Base-by-base conservation (phyloP, 805 yeast species). In the Candida oleophila region DNA sequence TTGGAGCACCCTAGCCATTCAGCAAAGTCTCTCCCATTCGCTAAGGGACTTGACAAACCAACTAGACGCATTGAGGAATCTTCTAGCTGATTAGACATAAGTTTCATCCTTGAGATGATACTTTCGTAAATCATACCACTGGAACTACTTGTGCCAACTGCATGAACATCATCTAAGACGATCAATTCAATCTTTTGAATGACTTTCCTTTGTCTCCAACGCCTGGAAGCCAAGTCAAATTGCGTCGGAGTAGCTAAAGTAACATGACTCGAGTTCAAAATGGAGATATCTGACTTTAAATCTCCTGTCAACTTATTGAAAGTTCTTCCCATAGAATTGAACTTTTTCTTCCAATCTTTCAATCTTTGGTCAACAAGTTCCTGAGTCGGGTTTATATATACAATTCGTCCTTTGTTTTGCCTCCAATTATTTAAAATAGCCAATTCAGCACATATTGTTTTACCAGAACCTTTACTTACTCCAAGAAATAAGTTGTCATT, bases 1-100 rank as follows among this genome's bases (percentile, higher is more conserved):
- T 81, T 84, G 1, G 75, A 55, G 21, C 86, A 83, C 2, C 94
- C 96, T 22, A 94, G 64, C 97, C 98, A 94, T 45, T 85, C 88
- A 1, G 87, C 92, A 48, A 91, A 65, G 52, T 89, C 96, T 43
- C 80, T 74, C 2, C 86, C 87, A 57, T 84, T 87, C 0, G 94
- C 81, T 35, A 92, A 61, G 1, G 96, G 81, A 0, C 81, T 73
- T 0, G 87, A 74, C 20, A 92, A 66, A 0, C 81, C 91, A n/a
- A 92, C 78, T 21, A 90, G 62, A 52, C 98, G 68, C 4, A 80
- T 52, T 1, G 70, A 60, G 2, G 45, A 52, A 2, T 66, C 70
- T 30, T 83, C 86, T n/a, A 84, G 59, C 53, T 88, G 94, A 1
- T 79, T 73, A 0, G 83, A 70, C 61, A 90, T 80, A 50, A 85